A percentile compares a stretch with the other conserved stretches of the same genome.
These are phyloP conservation scores for Trichoderma semiorbis DNA, from an alignment of 2,329 filamentous ascomycete genomes.

Conservation along the genomic window DNA sequence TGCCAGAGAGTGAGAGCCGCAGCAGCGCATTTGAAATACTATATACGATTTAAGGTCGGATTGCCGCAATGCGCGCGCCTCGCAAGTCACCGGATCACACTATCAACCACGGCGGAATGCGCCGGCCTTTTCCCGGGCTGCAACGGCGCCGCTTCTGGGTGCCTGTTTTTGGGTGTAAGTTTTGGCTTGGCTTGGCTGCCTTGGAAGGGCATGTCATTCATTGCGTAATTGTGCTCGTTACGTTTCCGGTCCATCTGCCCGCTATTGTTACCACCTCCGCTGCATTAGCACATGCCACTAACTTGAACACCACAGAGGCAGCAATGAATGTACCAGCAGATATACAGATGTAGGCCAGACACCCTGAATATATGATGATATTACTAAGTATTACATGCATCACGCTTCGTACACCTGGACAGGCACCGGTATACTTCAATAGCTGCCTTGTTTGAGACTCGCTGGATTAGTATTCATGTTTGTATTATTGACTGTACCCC, in stretches of 20 bases:
- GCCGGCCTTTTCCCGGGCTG: background rate
- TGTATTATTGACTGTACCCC: background rate
- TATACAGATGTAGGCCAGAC: background rate
- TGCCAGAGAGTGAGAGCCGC: background rate
- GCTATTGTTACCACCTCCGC: background rate
- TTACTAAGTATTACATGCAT: background rate
- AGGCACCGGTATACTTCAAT: background rate
- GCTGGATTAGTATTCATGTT: background rate
- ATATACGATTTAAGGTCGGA: background rate
- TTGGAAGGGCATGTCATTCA: background rate
- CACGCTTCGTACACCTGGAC: background rate
- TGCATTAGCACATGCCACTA: background rate
- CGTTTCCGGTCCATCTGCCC: background rate
- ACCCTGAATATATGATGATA: background rate
- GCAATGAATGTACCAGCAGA: background rate
- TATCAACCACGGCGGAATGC: background rate
- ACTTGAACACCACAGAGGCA: background rate
- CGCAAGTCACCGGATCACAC: background rate
- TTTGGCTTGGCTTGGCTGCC: background rate
- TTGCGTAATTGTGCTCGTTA: background rate
- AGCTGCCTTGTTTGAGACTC: background rate
- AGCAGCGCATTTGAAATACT: background rate
- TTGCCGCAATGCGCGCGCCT: background rate
- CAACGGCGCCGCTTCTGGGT: background rate
- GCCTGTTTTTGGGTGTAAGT: background rate